Percentiles rank a stretch among this genome's conserved stretches.
phyloP scores from a whole-genome alignment of 371 early-diverging fungal species.

The Mortierella sp. region DNA sequence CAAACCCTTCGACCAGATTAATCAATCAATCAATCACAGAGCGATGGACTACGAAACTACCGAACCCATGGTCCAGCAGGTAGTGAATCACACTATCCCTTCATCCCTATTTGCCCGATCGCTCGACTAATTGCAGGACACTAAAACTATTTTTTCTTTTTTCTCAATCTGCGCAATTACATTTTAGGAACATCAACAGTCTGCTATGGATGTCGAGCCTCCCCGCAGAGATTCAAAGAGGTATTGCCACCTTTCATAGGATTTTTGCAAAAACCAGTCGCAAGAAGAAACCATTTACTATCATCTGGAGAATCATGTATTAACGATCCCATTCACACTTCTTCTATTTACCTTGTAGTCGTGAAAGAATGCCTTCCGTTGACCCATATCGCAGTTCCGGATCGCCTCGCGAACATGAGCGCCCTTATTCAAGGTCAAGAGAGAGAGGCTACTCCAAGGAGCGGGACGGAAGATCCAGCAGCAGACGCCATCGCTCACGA shows the following conservation, averaged over 20 bases:
- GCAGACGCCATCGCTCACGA: slow-evolving; percentile 56
- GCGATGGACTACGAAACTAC: slow-evolving; percentile 60
- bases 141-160: not conserved
- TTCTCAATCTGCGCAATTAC: not conserved
- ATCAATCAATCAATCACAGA: not conserved
- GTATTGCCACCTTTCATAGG: slow-evolving; percentile 3
- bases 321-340: slow-evolving; percentile 16
- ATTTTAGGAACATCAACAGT: slow-evolving; percentile 31
- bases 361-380: slow-evolving; percentile 47
- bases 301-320: no score
- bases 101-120: slow-evolving; percentile 1
- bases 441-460: slow-evolving; percentile 47
- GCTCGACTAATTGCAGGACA: not conserved
- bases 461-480: slow-evolving; percentile 28
- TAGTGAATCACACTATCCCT: slow-evolving; percentile 30
- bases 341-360: not conserved
- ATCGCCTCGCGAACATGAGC: slow-evolving; percentile 53
- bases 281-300: not conserved
- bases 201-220: slow-evolving; percentile 36
- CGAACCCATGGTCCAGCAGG: slow-evolving; percentile 86
- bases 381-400: slow-evolving; percentile 57
- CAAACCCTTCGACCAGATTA: not conserved
- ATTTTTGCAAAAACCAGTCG: not conserved
- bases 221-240: slow-evolving; percentile 40
- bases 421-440: slow-evolving; percentile 27